Percentiles rank a stretch among this genome's conserved stretches.
These are phyloP conservation scores for Stropharia rugosoannulata DNA, from an alignment of 768 basidiomycete species.

Conservation along the genomic window DNA sequence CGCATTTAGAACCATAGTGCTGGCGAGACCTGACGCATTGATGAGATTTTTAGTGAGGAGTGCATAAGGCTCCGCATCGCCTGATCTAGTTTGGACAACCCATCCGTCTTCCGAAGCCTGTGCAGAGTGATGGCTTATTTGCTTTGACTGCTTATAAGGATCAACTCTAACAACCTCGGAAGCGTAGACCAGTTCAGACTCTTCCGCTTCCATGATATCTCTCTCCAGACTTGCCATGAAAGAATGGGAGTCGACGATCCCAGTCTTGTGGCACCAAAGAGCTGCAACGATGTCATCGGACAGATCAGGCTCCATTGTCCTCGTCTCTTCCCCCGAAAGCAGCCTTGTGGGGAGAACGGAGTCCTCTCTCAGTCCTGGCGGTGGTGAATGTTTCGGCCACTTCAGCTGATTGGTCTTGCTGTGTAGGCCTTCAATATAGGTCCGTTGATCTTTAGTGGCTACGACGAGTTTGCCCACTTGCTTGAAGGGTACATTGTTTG, in stretches of 20 bases:
- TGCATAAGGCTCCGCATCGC: conserved; percentile 49
- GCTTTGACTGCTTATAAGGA: conserved; percentile 35
- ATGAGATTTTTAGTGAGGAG: conserved; percentile 75
- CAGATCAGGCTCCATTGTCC: conserved; percentile 82
- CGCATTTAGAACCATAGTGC: conserved; percentile 68
- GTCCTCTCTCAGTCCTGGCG: conserved; percentile 18
- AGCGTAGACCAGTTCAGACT: conserved; percentile 69
- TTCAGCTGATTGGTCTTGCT: conserved; percentile 54
- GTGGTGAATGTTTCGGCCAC: conserved; percentile 45
- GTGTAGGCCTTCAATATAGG: conserved; percentile 72
- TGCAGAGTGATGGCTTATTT: conserved; percentile 19
- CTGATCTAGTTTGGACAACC: conserved; percentile 82
- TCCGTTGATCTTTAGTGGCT: conserved; percentile 61
- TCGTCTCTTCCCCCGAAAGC: conserved; percentile 65
- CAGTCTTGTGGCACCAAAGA: conserved; percentile 82
- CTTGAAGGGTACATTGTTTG: conserved; percentile 59
- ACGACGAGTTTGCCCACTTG: conserved; percentile 92
- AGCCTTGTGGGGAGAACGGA: conserved; percentile 62
- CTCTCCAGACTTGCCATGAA: conserved; percentile 82
- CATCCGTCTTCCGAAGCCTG: conserved; percentile 61
- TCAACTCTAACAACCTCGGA: conserved; percentile 89
- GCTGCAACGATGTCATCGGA: conserved; percentile 67
- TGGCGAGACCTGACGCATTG: conserved; percentile 80
- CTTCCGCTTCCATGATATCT: conserved; percentile 72
- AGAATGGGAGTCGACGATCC: conserved; percentile 86